Conservation (phyloP, 768 basidiomycete genomes). For the Roridomyces roridus region DNA sequence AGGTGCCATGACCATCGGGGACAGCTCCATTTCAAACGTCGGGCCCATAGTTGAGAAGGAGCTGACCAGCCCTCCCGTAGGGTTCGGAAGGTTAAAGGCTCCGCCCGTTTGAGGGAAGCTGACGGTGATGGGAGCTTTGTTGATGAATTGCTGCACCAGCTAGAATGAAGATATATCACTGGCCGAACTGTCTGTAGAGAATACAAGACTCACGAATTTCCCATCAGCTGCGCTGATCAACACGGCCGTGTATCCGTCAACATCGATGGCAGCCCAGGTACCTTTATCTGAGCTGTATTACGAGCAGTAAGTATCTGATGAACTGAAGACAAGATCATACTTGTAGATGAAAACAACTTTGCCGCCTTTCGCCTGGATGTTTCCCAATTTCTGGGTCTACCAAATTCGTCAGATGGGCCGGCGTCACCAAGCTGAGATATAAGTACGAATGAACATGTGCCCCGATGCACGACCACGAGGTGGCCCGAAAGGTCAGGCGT, state of each 20-base stretch:
- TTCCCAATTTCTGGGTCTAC: constrained; percentile 43
- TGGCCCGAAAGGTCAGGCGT: constrained; percentile 45
- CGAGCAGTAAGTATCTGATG: constrained; percentile 7
- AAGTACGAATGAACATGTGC: constrained; percentile 50
- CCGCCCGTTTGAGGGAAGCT: constrained; percentile 40
- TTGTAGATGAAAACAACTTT: constrained; percentile 42
- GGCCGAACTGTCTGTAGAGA: not conserved
- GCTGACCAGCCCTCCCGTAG: constrained; percentile 59
- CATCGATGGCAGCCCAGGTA: constrained; percentile 29
- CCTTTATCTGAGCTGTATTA: constrained; percentile 11
- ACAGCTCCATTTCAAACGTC: constrained; percentile 47
- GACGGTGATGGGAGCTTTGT: constrained; percentile 33
- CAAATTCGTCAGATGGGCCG: not conserved
- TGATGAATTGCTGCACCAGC: constrained; percentile 40
- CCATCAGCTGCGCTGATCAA: constrained; percentile 43
- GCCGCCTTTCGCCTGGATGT: constrained; percentile 41
- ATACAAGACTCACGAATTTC: constrained; percentile 27
- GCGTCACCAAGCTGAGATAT: too few species aligned
- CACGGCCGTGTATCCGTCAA: constrained; percentile 32
- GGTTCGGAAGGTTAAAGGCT: constrained; percentile 48
- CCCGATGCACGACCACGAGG: constrained; percentile 48
- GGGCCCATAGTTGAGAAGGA: constrained; percentile 49
- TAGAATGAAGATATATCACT: not conserved
- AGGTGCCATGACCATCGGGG: constrained; percentile 20
- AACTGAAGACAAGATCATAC: constrained; percentile 33